These are phyloP conservation scores for Juncus effusus DNA, from an alignment of 176 grass and related monocot species.

Conservation along the genomic window DNA sequence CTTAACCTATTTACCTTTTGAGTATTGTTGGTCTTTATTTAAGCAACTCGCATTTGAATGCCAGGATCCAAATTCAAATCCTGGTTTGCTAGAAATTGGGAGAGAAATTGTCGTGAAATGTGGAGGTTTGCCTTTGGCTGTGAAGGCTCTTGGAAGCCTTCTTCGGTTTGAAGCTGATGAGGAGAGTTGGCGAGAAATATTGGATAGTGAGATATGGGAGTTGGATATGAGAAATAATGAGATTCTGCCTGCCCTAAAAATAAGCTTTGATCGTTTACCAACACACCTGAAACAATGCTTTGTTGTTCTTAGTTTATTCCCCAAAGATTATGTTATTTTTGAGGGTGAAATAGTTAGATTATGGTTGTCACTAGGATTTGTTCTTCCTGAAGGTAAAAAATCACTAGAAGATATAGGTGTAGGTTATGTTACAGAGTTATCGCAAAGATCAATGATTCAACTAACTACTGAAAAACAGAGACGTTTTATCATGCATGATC, in stretches of 20 bases:
- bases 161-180: conserved; percentile 13
- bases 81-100: conserved; percentile 6
- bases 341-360: conserved; percentile 15
- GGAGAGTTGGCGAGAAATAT: conserved; percentile 24
- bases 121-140: conserved; percentile 22
- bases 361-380: conserved; percentile 24
- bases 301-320: conserved; percentile 20
- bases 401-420: conserved; percentile 16
- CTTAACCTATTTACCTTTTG: not conserved
- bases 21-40: conserved; percentile 12
- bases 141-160: conserved; percentile 19
- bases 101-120: conserved; percentile 14
- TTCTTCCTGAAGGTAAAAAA: conserved; percentile 1
- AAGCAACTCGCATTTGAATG: conserved; percentile 21
- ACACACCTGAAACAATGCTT: conserved; percentile 18
- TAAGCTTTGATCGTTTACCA: conserved; percentile 26
- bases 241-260: conserved; percentile 3
- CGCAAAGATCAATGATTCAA: conserved; percentile 29
- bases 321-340: conserved; percentile 22
- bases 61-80: conserved; percentile 1
- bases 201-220: conserved; percentile 17
- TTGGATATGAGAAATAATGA: conserved; percentile 5
- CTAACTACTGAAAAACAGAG: not conserved
- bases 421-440: conserved; percentile 11
- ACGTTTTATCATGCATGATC: conserved; percentile 25